Conservation (phyloP, 73 alveolate species). For the Uronychia setigera region DNA sequence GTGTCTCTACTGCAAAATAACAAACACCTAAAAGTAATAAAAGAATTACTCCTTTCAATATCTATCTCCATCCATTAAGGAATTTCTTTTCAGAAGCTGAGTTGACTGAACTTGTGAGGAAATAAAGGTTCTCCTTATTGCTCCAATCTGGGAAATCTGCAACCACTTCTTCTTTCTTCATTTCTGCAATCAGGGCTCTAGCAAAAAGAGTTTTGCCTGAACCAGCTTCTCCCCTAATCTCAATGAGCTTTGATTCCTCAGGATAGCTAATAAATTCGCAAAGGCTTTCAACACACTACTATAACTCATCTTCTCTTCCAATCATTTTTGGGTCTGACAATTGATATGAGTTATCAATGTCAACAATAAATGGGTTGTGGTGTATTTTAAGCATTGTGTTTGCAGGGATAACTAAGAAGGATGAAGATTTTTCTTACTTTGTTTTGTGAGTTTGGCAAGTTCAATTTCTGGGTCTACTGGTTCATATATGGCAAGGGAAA, state of each 20-base stretch:
- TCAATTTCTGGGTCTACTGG: conserved; percentile 64
- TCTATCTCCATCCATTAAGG: conserved; percentile 22
- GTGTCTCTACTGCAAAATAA: background rate
- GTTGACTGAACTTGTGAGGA: conserved; percentile 15
- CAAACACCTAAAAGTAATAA: background rate
- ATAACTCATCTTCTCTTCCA: conserved; percentile 38
- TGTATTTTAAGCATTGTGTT: conserved; percentile 36
- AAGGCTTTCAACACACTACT: background rate
- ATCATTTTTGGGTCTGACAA: conserved; percentile 4
- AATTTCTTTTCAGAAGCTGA: conserved; percentile 16
- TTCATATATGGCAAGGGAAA: conserved; percentile 62
- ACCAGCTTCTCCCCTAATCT: conserved; percentile 30
- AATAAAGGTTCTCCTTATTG: conserved; percentile 7
- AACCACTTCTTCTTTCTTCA: conserved; percentile 2
- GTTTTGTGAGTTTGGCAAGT: background rate
- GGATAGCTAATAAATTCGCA: conserved; percentile 6
- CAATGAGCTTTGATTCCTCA: conserved; percentile 4
- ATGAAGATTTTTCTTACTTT: background rate
- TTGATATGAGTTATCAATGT: conserved; percentile 40
- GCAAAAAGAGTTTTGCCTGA: conserved; percentile 37
- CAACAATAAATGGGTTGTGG: conserved; percentile 59
- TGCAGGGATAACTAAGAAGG: conserved; percentile 14
- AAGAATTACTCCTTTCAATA: background rate
- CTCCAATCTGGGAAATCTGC: conserved; percentile 11
- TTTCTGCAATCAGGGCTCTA: background rate